Conservation (phyloP, 371 early-diverging fungal genomes). For the Rhizomucor pusillus region DNA sequence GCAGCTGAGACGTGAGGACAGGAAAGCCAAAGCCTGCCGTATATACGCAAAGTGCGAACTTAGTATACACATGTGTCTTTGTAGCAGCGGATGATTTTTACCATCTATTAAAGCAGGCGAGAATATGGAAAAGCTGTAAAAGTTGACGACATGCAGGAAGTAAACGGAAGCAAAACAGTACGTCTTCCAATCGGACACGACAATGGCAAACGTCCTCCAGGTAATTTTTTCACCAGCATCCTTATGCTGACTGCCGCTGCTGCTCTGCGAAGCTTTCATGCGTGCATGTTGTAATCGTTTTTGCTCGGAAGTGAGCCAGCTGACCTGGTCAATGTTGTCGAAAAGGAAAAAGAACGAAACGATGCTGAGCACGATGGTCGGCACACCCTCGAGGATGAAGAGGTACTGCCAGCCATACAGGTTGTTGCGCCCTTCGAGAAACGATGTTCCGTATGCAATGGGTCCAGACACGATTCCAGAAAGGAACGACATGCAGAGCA, state of each 20-base stretch:
- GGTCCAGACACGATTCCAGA: slow-evolving; percentile 23
- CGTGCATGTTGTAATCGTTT: slow-evolving; percentile 17
- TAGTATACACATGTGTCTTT: not conserved
- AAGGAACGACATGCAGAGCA: slow-evolving; percentile 16
- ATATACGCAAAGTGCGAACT: not conserved
- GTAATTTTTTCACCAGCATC: slow-evolving; percentile 3
- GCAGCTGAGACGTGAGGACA: slow-evolving; percentile 29
- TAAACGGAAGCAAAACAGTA: slow-evolving; percentile 19
- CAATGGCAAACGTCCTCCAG: slow-evolving; percentile 7
- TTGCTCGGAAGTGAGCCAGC: slow-evolving; percentile 16
- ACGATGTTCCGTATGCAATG: slow-evolving; percentile 26
- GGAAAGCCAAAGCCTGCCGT: slow-evolving; percentile 35
- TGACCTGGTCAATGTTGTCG: slow-evolving; percentile 22
- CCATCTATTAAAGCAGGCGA: slow-evolving; percentile 21
- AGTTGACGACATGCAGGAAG: slow-evolving; percentile 17
- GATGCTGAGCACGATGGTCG: slow-evolving; percentile 30
- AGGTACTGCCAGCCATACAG: slow-evolving; percentile 46
- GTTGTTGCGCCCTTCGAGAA: slow-evolving; percentile 27
- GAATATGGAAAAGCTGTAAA: slow-evolving; percentile 18
- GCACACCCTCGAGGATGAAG: slow-evolving; percentile 40
- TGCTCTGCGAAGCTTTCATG: slow-evolving; percentile 10
- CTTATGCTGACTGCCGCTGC: not conserved
- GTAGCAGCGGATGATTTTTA: not conserved
- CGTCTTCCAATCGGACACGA: slow-evolving; percentile 21
- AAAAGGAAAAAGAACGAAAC: slow-evolving; percentile 33